Percentiles rank a stretch among this genome's conserved stretches.
Evolutionary conservation across 768 basidiomycete species (phyloP).

Genomic region (Boletus subcaerulescens): DNA sequence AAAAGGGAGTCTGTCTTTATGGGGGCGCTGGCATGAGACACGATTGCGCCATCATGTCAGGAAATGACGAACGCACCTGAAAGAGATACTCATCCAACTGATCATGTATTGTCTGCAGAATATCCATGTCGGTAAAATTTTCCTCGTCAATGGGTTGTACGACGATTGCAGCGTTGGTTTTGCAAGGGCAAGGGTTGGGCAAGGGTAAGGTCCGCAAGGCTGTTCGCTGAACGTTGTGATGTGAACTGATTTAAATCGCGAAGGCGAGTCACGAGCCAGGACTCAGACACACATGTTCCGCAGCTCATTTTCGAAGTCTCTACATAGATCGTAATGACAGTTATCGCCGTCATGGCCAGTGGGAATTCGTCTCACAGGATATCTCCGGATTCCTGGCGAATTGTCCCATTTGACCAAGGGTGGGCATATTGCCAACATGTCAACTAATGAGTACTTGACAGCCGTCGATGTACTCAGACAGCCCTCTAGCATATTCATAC

Average conservation of each 20-base stretch:
- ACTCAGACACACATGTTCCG: background rate
- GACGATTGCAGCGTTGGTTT: background rate
- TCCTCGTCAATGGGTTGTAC: background rate
- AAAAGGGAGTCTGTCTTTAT: conserved; percentile 16
- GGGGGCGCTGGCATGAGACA: conserved; percentile 28
- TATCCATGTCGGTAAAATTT: conserved; percentile 9
- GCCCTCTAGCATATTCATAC: too few species aligned
- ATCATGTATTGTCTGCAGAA: conserved; percentile 11
- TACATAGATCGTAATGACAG: conserved; percentile 2
- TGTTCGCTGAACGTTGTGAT: background rate
- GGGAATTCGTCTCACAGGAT: too few species aligned
- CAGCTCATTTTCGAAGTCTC: background rate
- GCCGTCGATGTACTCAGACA: too few species aligned
- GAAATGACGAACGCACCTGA: conserved; percentile 16
- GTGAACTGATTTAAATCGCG: background rate
- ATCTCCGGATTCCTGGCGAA: too few species aligned
- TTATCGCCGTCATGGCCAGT: background rate
- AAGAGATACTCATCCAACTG: conserved; percentile 20
- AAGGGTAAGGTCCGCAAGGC: background rate
- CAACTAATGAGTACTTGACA: too few species aligned
- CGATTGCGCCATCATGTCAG: conserved; percentile 31
- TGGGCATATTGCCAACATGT: too few species aligned
- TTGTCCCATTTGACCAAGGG: too few species aligned
- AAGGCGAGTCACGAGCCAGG: conserved; percentile 9
- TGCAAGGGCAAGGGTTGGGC: conserved; percentile 3